A percentile compares a stretch with the other conserved stretches of the same genome.
These are phyloP conservation scores for Linanthus parryae DNA, from an alignment of 148 eudicot species.

Conservation along the genomic window DNA sequence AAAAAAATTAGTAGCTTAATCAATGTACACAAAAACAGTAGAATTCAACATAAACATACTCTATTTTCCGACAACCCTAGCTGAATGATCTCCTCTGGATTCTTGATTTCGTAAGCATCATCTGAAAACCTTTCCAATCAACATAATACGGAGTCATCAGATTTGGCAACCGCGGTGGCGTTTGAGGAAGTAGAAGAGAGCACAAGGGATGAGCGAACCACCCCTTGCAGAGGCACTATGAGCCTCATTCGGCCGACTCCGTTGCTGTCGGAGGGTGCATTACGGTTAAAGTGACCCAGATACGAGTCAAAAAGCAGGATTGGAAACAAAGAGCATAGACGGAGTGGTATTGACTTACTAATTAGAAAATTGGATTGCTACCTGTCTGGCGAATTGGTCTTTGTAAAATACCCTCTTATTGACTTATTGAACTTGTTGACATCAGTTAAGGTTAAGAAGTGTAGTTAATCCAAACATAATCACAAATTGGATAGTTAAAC, in stretches of 20 bases:
- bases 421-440: too few species aligned
- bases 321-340: too few species aligned
- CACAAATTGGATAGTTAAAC: too few species aligned
- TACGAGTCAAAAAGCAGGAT: too few species aligned
- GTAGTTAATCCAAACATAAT: too few species aligned
- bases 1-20: too few species aligned
- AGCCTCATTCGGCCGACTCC: constrained; percentile 49
- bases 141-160: constrained; percentile 50
- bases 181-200: constrained; percentile 76
- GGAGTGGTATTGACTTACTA: too few species aligned
- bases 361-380: too few species aligned
- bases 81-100: constrained; percentile 69
- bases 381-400: too few species aligned
- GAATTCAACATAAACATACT: constrained; percentile 25
- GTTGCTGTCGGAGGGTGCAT: not conserved
- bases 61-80: constrained; percentile 76
- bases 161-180: constrained; percentile 38
- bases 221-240: constrained; percentile 77
- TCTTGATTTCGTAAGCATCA: constrained; percentile 39
- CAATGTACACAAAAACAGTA: not conserved
- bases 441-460: too few species aligned
- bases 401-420: too few species aligned
- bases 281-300: too few species aligned
- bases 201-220: constrained; percentile 75
- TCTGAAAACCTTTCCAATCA: constrained; percentile 39